Conservation (phyloP, 129 eudicot genomes). For the Tagetes erecta region DNA sequence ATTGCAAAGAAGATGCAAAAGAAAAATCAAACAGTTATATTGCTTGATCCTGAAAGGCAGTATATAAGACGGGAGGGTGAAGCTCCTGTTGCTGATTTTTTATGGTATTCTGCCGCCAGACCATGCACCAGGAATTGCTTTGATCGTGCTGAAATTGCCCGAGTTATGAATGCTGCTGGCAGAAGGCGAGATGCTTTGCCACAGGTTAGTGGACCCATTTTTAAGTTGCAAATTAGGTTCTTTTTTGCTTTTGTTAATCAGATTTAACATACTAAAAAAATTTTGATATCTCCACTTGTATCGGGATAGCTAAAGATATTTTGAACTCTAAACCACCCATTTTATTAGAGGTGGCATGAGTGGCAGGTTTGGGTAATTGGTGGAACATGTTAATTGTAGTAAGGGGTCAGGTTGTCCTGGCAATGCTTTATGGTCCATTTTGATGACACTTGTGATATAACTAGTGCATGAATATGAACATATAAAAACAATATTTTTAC, state of each 20-base stretch:
- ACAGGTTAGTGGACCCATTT: constrained; percentile 57
- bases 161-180: constrained; percentile 98
- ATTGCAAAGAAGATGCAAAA: constrained; percentile 86
- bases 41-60: constrained; percentile 94
- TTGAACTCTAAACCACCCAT: constrained; percentile 5
- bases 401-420: neutral
- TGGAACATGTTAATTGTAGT: neutral
- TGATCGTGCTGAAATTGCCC: constrained; percentile 99
- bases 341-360: neutral
- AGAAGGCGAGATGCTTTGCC: constrained; percentile 95
- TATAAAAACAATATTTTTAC: neutral
- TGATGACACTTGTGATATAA: neutral
- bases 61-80: constrained; percentile 89
- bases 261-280: neutral
- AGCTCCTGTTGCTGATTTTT: constrained; percentile 95
- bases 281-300: neutral
- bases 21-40: constrained; percentile 85
- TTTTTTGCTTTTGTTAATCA: constrained; percentile 7
- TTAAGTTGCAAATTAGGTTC: constrained; percentile 7
- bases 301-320: neutral
- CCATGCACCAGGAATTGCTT: constrained; percentile 94
- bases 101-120: constrained; percentile 98
- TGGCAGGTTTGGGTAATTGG: neutral
- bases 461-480: neutral
- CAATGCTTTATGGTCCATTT: neutral